These are phyloP conservation scores for Ilex asprella DNA, from an alignment of 257 asterid genomes.

Conservation along the genomic window DNA sequence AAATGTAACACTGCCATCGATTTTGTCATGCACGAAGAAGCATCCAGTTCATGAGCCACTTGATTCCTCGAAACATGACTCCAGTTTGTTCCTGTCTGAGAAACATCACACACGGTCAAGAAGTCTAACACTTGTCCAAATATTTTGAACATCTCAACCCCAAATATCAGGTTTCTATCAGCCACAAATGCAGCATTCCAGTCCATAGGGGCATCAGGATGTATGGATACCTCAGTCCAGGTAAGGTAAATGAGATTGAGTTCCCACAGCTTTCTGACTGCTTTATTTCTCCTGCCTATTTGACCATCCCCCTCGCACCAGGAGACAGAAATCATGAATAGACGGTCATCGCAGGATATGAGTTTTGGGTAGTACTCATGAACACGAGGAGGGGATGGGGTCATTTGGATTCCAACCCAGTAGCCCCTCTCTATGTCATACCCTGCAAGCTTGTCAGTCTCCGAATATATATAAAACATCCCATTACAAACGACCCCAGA, in stretches of 20 bases:
- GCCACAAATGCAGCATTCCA: conserved; percentile 91
- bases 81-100: conserved; percentile 41
- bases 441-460: conserved; percentile 66
- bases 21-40: conserved; percentile 82
- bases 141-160: conserved; percentile 92
- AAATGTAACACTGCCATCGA: conserved; percentile 74
- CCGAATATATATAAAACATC: conserved; percentile 75
- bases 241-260: conserved; percentile 45
- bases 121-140: conserved; percentile 94
- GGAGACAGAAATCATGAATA: conserved; percentile 74
- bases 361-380: conserved; percentile 86
- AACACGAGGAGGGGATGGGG: conserved; percentile 70
- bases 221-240: conserved; percentile 63
- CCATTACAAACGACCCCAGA: conserved; percentile 70
- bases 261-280: conserved; percentile 93
- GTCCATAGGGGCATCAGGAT: conserved; percentile 99
- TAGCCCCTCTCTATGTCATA: conserved; percentile 77
- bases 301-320: conserved; percentile 99
- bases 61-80: conserved; percentile 71
- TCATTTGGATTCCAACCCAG: conserved; percentile 66
- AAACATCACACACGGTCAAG: conserved; percentile 54
- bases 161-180: conserved; percentile 60
- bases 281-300: conserved; percentile 92
- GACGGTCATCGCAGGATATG: conserved; percentile 50
- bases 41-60: conserved; percentile 68